Evolutionary conservation across 345 rosid genomes (phyloP), one percentile per base, ranked within the genome.

Genomic region (Laguncularia racemosa): DNA sequence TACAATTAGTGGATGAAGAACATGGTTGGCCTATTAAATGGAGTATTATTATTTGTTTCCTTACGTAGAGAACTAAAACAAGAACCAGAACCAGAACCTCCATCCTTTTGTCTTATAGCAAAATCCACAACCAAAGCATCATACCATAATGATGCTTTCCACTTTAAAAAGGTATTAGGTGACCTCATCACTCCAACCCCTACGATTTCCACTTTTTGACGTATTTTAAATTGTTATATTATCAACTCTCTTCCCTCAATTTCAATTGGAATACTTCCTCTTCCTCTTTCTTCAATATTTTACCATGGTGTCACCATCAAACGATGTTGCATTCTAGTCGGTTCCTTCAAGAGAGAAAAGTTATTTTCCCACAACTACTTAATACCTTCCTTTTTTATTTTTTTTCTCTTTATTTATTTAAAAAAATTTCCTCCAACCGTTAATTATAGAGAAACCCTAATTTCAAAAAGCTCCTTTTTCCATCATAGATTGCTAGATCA

Each of bases 361-460:
- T 55, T 65, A 18, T 23, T 61, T 52, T 62, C 59, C 46, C 38
- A 18, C 44, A 50, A 12, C 51, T 54, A 48, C 63, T 20, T 45
- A 12, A 46, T 54, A 48, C 63, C n/a, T n/a, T n/a, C n/a, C n/a
- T n/a, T n/a, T 16, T 45, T 47, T 51, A 44, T 45, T 45, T 65
- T 64, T 57, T 63, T 61, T 66, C 66, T 49, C 56, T 56, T 58
- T 73, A 53, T 50, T 47, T 46, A 38, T 57, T 49, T 44, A 26
- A 56, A 23, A 33, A 33, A 33, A 4, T 6, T 6, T 33, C 59
- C 51, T 21, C 56, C 67, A 55, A 62, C 64, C 69, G 61, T 65
- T 73, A 76, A 73, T 73, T 62, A 73, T 78, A 58, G 65, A 69
- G 71, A 53, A 69, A 62, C 66, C 65, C 69, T 70, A 46, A 70